phyloP scores from a whole-genome alignment of 306 rosid species.

The Canavalia ensiformis region DNA sequence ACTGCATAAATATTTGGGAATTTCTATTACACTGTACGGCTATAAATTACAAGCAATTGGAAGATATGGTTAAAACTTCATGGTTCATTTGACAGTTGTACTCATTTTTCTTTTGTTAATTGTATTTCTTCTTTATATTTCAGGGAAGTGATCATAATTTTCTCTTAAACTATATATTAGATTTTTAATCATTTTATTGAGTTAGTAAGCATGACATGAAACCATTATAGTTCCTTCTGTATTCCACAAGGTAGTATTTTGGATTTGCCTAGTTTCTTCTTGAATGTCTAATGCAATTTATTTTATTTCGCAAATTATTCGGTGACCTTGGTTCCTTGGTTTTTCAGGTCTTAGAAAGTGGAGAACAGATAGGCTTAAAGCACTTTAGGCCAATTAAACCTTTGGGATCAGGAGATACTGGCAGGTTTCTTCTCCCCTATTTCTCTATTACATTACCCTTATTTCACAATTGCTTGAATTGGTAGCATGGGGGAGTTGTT shows the following conservation, averaged over 20 bases:
- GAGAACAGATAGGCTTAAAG: constrained; percentile 80
- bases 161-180: constrained; percentile 22
- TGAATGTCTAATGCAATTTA: constrained; percentile 11
- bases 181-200: constrained; percentile 21
- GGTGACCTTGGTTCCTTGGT: constrained; percentile 42
- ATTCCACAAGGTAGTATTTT: constrained; percentile 14
- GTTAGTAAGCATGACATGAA: constrained; percentile 34
- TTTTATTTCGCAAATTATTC: constrained; percentile 40
- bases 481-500: constrained; percentile 1
- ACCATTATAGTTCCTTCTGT: background rate
- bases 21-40: constrained; percentile 8
- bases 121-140: constrained; percentile 1
- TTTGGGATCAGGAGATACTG: constrained; percentile 96
- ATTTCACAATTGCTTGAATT: constrained; percentile 19
- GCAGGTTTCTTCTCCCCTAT: constrained; percentile 65
- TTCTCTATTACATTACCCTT: constrained; percentile 19
- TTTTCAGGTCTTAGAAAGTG: constrained; percentile 76
- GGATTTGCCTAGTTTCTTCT: constrained; percentile 29
- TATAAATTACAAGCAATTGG: background rate
- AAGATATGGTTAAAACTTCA: constrained; percentile 3
- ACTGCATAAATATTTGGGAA: constrained; percentile 22
- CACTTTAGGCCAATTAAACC: constrained; percentile 92
- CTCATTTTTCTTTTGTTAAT: background rate
- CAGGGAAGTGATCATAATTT: constrained; percentile 14
- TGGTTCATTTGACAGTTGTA: background rate